phyloP scores from a whole-genome alignment of 371 early-diverging fungal species.

The Mucor mucedo region DNA sequence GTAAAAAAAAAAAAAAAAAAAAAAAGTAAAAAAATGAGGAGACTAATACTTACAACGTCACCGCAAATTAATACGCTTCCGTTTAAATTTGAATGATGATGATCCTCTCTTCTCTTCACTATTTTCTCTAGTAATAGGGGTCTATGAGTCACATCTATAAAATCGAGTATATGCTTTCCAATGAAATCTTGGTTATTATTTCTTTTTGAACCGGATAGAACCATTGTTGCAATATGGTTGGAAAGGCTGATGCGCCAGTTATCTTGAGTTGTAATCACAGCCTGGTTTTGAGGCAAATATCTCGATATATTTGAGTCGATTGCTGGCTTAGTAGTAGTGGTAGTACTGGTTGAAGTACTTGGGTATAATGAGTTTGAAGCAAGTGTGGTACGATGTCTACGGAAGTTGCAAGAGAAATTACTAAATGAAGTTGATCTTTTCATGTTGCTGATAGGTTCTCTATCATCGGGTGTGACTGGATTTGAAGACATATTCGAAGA shows the following conservation, averaged over 20 bases:
- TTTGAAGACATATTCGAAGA: constrained; percentile 4
- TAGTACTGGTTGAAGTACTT: neutral
- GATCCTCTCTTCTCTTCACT: constrained; percentile 42
- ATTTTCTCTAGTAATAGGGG: constrained; percentile 50
- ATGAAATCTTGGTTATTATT: constrained; percentile 29
- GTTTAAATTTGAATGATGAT: constrained; percentile 24
- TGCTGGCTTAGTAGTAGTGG: neutral
- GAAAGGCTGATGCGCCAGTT: constrained; percentile 62
- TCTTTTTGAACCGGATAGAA: constrained; percentile 45
- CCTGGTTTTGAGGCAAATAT: constrained; percentile 67
- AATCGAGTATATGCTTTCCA: constrained; percentile 56
- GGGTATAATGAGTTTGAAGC: constrained; percentile 6
- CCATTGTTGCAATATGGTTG: constrained; percentile 60
- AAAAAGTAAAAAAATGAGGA: neutral
- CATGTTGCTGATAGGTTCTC: constrained; percentile 5
- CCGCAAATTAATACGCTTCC: constrained; percentile 64
- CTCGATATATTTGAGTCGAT: constrained; percentile 31
- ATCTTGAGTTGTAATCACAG: constrained; percentile 66
- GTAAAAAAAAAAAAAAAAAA: constrained; percentile 7
- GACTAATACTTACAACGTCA: constrained; percentile 58
- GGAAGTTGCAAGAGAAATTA: neutral
- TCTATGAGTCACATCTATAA: constrained; percentile 58
- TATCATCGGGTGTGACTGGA: constrained; percentile 25
- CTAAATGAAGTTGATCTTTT: constrained; percentile 9
- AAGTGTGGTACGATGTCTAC: constrained; percentile 9